These are phyloP conservation scores for Parastagonospora nodorum DNA, from an alignment of 2,329 filamentous ascomycete genomes.

Conservation along the genomic window DNA sequence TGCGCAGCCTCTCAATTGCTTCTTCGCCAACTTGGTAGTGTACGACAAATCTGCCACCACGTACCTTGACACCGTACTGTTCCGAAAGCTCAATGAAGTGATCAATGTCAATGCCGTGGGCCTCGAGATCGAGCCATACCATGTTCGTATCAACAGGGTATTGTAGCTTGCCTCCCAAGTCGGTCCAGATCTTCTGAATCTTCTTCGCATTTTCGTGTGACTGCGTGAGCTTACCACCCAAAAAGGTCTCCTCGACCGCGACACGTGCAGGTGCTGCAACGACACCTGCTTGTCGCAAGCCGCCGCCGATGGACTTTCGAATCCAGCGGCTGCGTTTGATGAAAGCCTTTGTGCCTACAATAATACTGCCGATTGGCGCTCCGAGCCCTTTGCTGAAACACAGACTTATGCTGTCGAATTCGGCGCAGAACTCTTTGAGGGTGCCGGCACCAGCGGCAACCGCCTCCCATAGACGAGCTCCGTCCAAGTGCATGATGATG, in stretches of 20 bases:
- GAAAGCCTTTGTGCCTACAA: conserved; percentile 64
- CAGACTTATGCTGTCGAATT: conserved; percentile 75
- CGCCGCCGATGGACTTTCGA: conserved; percentile 80
- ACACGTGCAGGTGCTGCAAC: conserved; percentile 76
- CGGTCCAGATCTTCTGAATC: conserved; percentile 69
- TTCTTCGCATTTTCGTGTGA: conserved; percentile 67
- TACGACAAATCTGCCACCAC: conserved; percentile 66
- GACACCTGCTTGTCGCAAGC: conserved; percentile 76
- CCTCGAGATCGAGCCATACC: conserved; percentile 79
- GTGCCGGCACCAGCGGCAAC: conserved; percentile 71
- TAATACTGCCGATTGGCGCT: conserved; percentile 77
- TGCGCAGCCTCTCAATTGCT: conserved; percentile 56
- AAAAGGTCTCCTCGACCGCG: conserved; percentile 79
- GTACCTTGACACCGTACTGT: conserved; percentile 62
- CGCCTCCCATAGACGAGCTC: conserved; percentile 82
- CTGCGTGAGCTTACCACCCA: conserved; percentile 65
- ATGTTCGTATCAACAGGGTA: conserved; percentile 87
- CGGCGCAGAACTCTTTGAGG: conserved; percentile 68
- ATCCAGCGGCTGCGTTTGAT: conserved; percentile 75
- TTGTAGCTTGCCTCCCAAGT: conserved; percentile 69
- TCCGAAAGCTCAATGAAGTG: conserved; percentile 61
- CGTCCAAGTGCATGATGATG: conserved; percentile 77
- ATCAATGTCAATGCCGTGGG: conserved; percentile 59
- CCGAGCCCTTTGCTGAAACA: conserved; percentile 85
- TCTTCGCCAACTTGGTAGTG: conserved; percentile 75